Conservation (phyloP, 495 filamentous ascomycete genomes). For the Neurospora discreta region DNA sequence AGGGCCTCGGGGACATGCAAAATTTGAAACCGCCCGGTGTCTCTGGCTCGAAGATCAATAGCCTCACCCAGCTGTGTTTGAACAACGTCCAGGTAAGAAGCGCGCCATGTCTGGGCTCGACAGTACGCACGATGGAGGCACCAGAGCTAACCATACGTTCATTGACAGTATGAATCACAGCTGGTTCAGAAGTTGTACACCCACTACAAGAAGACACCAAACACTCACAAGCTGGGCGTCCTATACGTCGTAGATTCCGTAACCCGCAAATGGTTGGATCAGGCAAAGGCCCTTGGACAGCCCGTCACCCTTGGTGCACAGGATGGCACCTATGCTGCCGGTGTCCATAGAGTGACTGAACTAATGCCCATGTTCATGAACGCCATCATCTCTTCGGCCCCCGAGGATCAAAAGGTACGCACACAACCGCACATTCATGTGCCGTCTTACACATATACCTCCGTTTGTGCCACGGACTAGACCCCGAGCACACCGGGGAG, state of each 20-base stretch:
- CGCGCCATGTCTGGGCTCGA: neutral
- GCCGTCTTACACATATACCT: neutral
- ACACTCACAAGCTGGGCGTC: slow-evolving; percentile 94
- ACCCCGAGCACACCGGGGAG: neutral
- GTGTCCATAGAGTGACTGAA: slow-evolving; percentile 93
- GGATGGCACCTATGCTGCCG: slow-evolving; percentile 88
- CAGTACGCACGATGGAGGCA: neutral
- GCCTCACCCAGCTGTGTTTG: slow-evolving; percentile 75
- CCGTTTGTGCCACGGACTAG: neutral
- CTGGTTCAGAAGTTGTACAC: slow-evolving; percentile 93
- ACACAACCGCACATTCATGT: slow-evolving; percentile 9
- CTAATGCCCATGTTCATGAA: slow-evolving; percentile 87
- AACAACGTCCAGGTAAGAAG: slow-evolving; percentile 84
- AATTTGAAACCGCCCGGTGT: slow-evolving; percentile 86
- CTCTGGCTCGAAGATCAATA: slow-evolving; percentile 76
- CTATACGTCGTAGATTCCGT: slow-evolving; percentile 99
- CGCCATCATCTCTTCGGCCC: slow-evolving; percentile 81
- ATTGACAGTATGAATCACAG: slow-evolving; percentile 76
- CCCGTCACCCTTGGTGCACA: slow-evolving; percentile 60
- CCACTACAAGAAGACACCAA: slow-evolving; percentile 91
- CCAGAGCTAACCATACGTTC: slow-evolving; percentile 21
- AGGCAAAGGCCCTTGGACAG: slow-evolving; percentile 77
- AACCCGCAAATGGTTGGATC: slow-evolving; percentile 96
- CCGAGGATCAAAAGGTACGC: slow-evolving; percentile 98
- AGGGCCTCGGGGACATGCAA: slow-evolving; percentile 82